phyloP scores from a whole-genome alignment of 805 yeast species.

The Candida multigemmis region DNA sequence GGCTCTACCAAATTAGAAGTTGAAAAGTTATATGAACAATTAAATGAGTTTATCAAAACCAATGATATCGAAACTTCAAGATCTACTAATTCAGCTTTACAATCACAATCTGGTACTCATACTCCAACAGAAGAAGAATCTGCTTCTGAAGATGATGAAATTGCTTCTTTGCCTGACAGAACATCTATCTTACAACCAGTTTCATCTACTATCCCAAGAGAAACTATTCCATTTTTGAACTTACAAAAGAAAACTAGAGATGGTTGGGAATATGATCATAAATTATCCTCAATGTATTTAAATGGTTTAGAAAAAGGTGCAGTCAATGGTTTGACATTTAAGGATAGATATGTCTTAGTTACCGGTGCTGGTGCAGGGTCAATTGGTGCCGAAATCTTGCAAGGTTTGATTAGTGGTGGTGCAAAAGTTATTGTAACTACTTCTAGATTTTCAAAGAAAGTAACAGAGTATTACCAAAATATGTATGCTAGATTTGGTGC shows the following conservation, averaged over 20 bases:
- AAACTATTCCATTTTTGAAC: slow-evolving; percentile 92
- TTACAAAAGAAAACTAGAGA: slow-evolving; percentile 66
- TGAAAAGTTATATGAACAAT: slow-evolving; percentile 61
- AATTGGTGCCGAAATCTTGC: slow-evolving; percentile 93
- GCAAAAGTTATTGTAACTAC: slow-evolving; percentile 96
- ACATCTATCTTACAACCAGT: slow-evolving; percentile 66
- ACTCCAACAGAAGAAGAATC: slow-evolving; percentile 20
- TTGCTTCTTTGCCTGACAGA: slow-evolving; percentile 72
- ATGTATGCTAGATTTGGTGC: slow-evolving; percentile 92
- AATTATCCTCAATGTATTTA: slow-evolving; percentile 67
- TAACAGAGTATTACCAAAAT: slow-evolving; percentile 91
- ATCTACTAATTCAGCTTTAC: slow-evolving; percentile 42
- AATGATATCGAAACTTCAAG: slow-evolving; percentile 64
- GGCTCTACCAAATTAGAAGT: slow-evolving; percentile 58
- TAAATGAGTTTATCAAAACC: slow-evolving; percentile 59
- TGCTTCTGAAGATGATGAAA: slow-evolving; percentile 64
- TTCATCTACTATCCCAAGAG: slow-evolving; percentile 63
- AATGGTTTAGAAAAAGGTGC: slow-evolving; percentile 93
- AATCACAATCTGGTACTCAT: slow-evolving; percentile 36
- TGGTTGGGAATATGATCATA: slow-evolving; percentile 84
- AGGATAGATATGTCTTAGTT: slow-evolving; percentile 78
- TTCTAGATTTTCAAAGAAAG: slow-evolving; percentile 86
- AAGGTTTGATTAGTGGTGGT: slow-evolving; percentile 95
- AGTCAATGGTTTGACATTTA: slow-evolving; percentile 84
- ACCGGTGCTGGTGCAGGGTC: slow-evolving; percentile 99